Evolutionary conservation across 306 rosid genomes (phyloP).

Genomic region (Cyamopsis tetragonoloba): DNA sequence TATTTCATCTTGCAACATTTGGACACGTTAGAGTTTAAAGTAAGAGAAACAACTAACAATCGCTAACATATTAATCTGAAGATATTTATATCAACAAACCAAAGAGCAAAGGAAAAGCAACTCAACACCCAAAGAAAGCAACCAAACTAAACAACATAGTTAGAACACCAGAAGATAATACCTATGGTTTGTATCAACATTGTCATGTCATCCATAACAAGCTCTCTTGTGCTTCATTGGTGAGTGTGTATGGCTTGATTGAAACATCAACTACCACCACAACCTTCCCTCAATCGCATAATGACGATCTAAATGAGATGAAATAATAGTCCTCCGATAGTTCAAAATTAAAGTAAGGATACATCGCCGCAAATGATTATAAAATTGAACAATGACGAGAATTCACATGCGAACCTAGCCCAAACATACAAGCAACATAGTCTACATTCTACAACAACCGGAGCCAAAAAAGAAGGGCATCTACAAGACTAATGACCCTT

Average conservation of each 20-base stretch:
- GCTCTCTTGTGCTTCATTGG: background rate
- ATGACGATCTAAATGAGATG: background rate
- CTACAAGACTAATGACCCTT: slow-evolving; percentile 58
- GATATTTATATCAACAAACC: background rate
- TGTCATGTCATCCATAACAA: slow-evolving; percentile 8
- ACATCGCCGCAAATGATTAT: slow-evolving; percentile 32
- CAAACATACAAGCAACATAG: slow-evolving; percentile 34
- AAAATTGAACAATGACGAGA: slow-evolving; percentile 25
- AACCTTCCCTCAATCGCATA: too few species aligned
- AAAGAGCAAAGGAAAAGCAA: background rate
- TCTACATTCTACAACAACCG: slow-evolving; percentile 35
- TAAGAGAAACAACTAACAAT: background rate
- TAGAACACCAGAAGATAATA: background rate
- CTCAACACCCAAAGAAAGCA: background rate
- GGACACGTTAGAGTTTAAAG: background rate
- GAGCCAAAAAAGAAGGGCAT: background rate
- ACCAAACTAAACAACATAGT: background rate
- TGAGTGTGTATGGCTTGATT: background rate
- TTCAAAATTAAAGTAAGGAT: slow-evolving; percentile 16
- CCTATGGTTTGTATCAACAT: background rate
- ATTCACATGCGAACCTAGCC: slow-evolving; percentile 20
- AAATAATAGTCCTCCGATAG: slow-evolving; percentile 21
- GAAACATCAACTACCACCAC: background rate
- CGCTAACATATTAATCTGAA: background rate
- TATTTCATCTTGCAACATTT: background rate